Evolutionary conservation across 331 rosid genomes (phyloP).

Genomic region (Arachis monticola): DNA sequence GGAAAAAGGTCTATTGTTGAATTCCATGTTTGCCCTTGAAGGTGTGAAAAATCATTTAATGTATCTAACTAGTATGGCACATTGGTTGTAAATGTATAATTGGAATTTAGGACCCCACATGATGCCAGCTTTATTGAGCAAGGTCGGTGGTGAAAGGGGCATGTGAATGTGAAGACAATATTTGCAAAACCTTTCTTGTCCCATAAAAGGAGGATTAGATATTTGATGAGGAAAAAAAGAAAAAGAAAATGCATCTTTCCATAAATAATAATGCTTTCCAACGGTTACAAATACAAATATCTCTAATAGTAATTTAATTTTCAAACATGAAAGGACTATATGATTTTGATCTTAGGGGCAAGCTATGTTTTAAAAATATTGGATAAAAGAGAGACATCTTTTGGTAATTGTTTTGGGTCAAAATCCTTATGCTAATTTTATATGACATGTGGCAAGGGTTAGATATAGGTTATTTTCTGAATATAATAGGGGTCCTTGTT

Average conservation of each 20-base stretch:
- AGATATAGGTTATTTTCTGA: slow-evolving; percentile 13
- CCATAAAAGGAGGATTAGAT: slow-evolving; percentile 23
- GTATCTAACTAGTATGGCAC: slow-evolving; percentile 9
- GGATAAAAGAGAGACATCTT: neutral
- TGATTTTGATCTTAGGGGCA: slow-evolving; percentile 13
- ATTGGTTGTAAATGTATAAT: slow-evolving; percentile 2
- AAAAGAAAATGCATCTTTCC: slow-evolving; percentile 14
- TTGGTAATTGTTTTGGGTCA: slow-evolving; percentile 1
- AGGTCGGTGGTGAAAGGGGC: slow-evolving; percentile 49
- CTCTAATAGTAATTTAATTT: neutral
- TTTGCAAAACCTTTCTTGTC: slow-evolving; percentile 40
- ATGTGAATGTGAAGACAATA: slow-evolving; percentile 43
- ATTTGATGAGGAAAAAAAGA: neutral
- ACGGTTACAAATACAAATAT: slow-evolving; percentile 5
- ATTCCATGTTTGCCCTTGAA: slow-evolving; percentile 30
- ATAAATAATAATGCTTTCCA: neutral
- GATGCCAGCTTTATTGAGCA: slow-evolving; percentile 15
- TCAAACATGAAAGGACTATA: slow-evolving; percentile 19
- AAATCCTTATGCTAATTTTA: neutral
- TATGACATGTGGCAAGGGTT: slow-evolving; percentile 28
- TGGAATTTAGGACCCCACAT: slow-evolving; percentile 40
- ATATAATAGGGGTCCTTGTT: neutral
- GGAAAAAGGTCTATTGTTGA: neutral
- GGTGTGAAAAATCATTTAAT: neutral
- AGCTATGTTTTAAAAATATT: neutral